Evolutionary conservation across 495 filamentous ascomycete species (phyloP).

Genomic region (Haplographium delicatum): DNA sequence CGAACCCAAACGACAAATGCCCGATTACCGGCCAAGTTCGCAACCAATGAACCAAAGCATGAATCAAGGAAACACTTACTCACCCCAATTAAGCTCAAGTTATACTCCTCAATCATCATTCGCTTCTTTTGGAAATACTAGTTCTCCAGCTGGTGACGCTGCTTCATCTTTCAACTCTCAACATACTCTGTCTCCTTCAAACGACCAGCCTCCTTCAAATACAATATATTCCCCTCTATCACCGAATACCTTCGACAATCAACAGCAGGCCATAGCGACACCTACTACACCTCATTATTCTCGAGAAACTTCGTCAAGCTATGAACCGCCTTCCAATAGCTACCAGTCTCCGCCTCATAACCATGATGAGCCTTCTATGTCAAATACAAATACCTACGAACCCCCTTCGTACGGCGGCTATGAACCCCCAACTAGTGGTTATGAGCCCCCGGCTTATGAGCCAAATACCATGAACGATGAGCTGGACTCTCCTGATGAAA

Average conservation of each 20-base stretch:
- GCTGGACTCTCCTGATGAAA: constrained; percentile 40
- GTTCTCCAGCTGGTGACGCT: constrained; percentile 5
- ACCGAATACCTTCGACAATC: constrained; percentile 5
- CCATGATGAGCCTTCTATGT: constrained; percentile 20
- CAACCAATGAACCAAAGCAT: constrained; percentile 8
- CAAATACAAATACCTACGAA: constrained; percentile 19
- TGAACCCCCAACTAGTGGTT: constrained; percentile 28
- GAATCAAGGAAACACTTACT: constrained; percentile 5
- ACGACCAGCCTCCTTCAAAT: constrained; percentile 13
- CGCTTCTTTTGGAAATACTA: constrained; percentile 9
- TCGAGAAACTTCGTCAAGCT: constrained; percentile 5
- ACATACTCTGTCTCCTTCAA: constrained; percentile 2
- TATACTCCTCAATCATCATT: constrained; percentile 18
- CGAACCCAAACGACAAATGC: constrained; percentile 37
- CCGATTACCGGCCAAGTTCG: constrained; percentile 35
- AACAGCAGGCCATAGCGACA: constrained; percentile 4
- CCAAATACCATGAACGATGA: constrained; percentile 44
- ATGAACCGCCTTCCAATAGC: constrained; percentile 14
- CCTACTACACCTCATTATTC: constrained; percentile 2
- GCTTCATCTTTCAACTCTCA: constrained; percentile 14
- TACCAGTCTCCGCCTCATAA: constrained; percentile 7
- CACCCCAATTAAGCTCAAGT: constrained; percentile 12
- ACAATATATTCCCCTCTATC: constrained; percentile 14
- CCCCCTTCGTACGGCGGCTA: constrained; percentile 18
- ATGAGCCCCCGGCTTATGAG: constrained; percentile 49